Conservation (phyloP, 1,284 basidiomycete genomes). For the Cutaneotrichosporon daszewskae region DNA sequence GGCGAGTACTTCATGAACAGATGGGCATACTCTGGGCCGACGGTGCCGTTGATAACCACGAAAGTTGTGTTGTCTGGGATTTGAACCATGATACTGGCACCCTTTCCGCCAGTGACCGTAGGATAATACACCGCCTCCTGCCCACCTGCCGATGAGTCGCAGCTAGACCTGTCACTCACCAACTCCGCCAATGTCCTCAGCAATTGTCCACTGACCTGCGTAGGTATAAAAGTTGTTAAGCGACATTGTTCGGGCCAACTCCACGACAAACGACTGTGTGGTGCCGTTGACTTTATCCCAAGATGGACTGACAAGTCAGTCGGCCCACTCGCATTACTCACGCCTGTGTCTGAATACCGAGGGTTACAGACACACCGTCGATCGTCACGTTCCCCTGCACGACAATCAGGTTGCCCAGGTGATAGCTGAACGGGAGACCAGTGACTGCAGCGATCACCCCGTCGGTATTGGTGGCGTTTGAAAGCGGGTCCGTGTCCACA, state of each 20-base stretch:
- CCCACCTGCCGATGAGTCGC: not conserved
- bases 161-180: too few species aligned
- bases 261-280: not conserved
- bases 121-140: not conserved
- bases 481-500: not conserved
- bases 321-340: not conserved
- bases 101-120: not conserved
- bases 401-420: not conserved
- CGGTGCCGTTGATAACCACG: not conserved
- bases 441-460: not conserved
- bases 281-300: not conserved
- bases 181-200: not conserved
- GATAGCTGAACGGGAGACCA: not conserved
- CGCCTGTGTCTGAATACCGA: not conserved
- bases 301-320: not conserved
- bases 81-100: not conserved
- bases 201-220: not conserved
- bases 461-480: not conserved
- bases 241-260: not conserved
- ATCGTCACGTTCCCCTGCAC: not conserved
- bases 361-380: not conserved
- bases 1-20: not conserved
- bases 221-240: not conserved
- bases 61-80: slow-evolving; percentile 5
- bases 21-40: not conserved